A percentile compares a stretch with the other conserved stretches of the same genome.
These are phyloP conservation scores for Amesomyces nigricolor DNA, from an alignment of 2,329 filamentous ascomycete species.

Conservation along the genomic window DNA sequence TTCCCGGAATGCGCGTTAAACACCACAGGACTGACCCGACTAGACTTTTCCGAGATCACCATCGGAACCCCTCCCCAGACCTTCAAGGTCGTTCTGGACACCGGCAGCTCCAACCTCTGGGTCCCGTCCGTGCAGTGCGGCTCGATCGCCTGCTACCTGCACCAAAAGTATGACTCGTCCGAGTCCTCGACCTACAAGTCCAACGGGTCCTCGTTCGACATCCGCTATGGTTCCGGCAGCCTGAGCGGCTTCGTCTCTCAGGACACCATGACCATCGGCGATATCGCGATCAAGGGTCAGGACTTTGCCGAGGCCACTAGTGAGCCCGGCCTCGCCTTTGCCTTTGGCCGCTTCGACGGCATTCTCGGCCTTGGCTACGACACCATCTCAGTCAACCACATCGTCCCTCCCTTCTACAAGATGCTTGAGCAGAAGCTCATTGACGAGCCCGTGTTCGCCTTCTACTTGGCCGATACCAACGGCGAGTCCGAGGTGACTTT, in stretches of 20 bases:
- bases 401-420: slow-evolving; percentile 93
- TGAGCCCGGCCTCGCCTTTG: slow-evolving; percentile 94
- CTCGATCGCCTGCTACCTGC: slow-evolving; percentile 97
- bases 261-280: slow-evolving; percentile 80
- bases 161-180: slow-evolving; percentile 92
- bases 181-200: slow-evolving; percentile 85
- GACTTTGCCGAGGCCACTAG: slow-evolving; percentile 94
- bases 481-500: slow-evolving; percentile 83
- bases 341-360: slow-evolving; percentile 95
- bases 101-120: slow-evolving; percentile 98
- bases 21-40: background rate
- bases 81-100: slow-evolving; percentile 99
- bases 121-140: slow-evolving; percentile 84
- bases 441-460: slow-evolving; percentile 90
- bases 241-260: slow-evolving; percentile 90
- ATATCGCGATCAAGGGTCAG: slow-evolving; percentile 81
- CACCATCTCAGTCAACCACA: slow-evolving; percentile 93
- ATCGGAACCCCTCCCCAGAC: slow-evolving; percentile 86
- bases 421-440: slow-evolving; percentile 86
- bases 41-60: slow-evolving; percentile 95
- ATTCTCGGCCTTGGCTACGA: slow-evolving; percentile 94
- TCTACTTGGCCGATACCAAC: slow-evolving; percentile 77
- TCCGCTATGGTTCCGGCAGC: slow-evolving; percentile 91
- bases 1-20: slow-evolving; percentile 3
- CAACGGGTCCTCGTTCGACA: slow-evolving; percentile 89